phyloP scores from a whole-genome alignment of 768 basidiomycete genomes.

The Lentinula guzmanii region DNA sequence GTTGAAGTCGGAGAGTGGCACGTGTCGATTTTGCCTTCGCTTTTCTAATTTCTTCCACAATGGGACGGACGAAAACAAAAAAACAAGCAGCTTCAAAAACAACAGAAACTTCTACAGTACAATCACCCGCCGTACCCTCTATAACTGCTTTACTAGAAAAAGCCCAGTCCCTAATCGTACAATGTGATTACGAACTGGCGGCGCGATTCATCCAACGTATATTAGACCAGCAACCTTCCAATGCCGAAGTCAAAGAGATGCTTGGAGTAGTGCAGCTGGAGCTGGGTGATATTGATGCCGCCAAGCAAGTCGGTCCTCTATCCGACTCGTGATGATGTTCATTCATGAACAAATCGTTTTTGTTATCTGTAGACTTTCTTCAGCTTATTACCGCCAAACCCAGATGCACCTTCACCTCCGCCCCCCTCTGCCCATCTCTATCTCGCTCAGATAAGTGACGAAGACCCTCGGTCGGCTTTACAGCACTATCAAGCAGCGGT shows the following conservation, averaged over 20 bases:
- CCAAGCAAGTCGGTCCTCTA: constrained; percentile 48
- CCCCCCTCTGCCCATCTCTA: constrained; percentile 83
- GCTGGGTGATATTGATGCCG: constrained; percentile 67
- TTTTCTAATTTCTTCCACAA: constrained; percentile 16
- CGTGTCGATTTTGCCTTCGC: not conserved
- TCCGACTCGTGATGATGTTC: not conserved
- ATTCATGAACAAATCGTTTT: not conserved
- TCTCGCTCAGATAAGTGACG: constrained; percentile 79
- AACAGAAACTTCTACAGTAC: constrained; percentile 14
- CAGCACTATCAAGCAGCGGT: constrained; percentile 78
- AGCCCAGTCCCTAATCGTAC: constrained; percentile 72
- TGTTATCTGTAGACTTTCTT: constrained; percentile 15
- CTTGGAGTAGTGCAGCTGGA: constrained; percentile 77
- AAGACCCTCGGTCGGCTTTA: constrained; percentile 68
- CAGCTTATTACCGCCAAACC: constrained; percentile 45
- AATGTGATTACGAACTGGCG: constrained; percentile 83
- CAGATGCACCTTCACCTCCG: constrained; percentile 52
- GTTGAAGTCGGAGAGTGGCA: constrained; percentile 1
- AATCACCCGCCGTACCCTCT: constrained; percentile 30
- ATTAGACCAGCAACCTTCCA: constrained; percentile 54
- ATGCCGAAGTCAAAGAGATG: constrained; percentile 73
- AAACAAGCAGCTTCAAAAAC: constrained; percentile 35
- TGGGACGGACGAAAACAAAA: constrained; percentile 53
- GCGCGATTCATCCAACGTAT: constrained; percentile 64
- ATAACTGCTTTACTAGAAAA: constrained; percentile 61